Conservation (phyloP, 139 green algal genomes). For the Chlorella sp. region DNA sequence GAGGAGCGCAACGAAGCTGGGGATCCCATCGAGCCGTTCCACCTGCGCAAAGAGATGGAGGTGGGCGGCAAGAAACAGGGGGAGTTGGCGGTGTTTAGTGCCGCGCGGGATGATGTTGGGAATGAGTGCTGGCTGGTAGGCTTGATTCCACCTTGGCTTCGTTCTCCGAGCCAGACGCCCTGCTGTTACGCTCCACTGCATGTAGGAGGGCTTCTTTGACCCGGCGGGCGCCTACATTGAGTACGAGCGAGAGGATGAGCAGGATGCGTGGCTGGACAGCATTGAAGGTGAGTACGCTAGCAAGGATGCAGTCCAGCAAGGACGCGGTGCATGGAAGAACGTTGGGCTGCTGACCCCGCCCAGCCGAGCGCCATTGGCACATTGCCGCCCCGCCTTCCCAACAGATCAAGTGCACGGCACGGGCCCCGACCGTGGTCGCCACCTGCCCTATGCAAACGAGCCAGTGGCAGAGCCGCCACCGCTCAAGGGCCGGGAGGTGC, state of each 20-base stretch:
- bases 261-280: slow-evolving; percentile 68
- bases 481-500: background rate
- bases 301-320: too few relatives aligned
- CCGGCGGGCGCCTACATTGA: slow-evolving; percentile 72
- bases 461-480: slow-evolving; percentile 32
- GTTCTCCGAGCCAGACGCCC: too few relatives aligned
- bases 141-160: too few relatives aligned
- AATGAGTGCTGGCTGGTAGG: too few relatives aligned
- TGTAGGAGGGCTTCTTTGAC: slow-evolving; percentile 52
- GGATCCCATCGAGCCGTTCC: slow-evolving; percentile 77
- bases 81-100: too few relatives aligned
- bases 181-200: background rate
- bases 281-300: slow-evolving; percentile 42
- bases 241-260: slow-evolving; percentile 47
- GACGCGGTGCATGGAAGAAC: too few relatives aligned
- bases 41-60: slow-evolving; percentile 71
- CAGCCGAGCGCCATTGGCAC: too few relatives aligned
- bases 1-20: slow-evolving; percentile 61
- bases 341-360: too few relatives aligned
- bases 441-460: slow-evolving; percentile 26
- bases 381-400: too few relatives aligned
- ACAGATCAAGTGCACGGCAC: slow-evolving; percentile 25
- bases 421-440: background rate
- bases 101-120: too few relatives aligned
- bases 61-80: too few relatives aligned